These are phyloP conservation scores for Gigaspora rosea DNA, from an alignment of 192 early-diverging fungal species.

Conservation along the genomic window DNA sequence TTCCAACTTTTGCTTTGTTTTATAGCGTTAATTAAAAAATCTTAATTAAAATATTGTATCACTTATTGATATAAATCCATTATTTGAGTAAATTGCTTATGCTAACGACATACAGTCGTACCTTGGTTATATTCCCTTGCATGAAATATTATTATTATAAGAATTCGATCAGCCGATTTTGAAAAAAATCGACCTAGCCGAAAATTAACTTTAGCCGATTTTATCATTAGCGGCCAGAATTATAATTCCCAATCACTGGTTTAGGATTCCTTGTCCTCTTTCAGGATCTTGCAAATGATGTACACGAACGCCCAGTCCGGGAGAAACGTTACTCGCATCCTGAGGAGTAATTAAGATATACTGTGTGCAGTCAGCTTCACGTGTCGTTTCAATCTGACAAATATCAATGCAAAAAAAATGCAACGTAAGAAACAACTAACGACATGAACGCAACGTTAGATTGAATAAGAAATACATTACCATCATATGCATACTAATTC, in stretches of 20 bases:
- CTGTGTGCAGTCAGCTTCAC: conserved; percentile 69
- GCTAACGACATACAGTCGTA: too few relatives aligned
- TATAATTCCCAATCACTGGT: neutral
- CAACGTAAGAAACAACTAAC: neutral
- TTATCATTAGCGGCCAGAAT: neutral
- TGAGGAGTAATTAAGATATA: conserved; percentile 98
- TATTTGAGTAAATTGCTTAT: too few relatives aligned
- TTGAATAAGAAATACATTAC: conserved; percentile 30
- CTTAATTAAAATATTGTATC: too few relatives aligned
- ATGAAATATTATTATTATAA: too few relatives aligned
- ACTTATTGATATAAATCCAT: too few relatives aligned
- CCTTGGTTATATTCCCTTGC: too few relatives aligned
- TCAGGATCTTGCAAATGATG: conserved; percentile 62
- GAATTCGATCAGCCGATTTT: neutral
- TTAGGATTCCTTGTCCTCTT: conserved; percentile 40
- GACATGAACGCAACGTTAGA: neutral
- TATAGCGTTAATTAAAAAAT: too few relatives aligned
- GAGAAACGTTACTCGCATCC: conserved; percentile 71
- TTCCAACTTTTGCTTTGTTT: too few relatives aligned
- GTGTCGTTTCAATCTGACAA: conserved; percentile 70
- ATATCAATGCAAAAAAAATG: neutral
- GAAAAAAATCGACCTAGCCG: neutral
- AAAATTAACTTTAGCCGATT: neutral
- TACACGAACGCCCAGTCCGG: conserved; percentile 58
- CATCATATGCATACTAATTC: conserved; percentile 86